phyloP scores from a whole-genome alignment of 1,284 basidiomycete species.

The Garcileccinum viscosum region DNA sequence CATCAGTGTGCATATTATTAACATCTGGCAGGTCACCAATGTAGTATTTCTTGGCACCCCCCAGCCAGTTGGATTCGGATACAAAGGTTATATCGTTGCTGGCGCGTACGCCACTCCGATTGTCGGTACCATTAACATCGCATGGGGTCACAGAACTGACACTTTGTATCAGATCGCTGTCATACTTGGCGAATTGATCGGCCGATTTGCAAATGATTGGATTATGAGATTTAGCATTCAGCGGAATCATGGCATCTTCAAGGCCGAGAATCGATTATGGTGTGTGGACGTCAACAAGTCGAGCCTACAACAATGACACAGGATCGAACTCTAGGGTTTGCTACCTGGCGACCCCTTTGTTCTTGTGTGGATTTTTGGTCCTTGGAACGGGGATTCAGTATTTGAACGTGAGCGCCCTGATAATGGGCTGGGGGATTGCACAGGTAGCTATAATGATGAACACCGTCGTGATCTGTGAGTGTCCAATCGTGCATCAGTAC shows the following conservation, averaged over 20 bases:
- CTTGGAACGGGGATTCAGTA: conserved; percentile 66
- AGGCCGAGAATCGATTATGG: conserved; percentile 75
- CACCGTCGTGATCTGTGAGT: conserved; percentile 67
- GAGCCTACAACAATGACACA: not conserved
- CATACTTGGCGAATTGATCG: conserved; percentile 69
- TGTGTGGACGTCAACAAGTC: conserved; percentile 31
- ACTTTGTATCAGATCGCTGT: conserved; percentile 54
- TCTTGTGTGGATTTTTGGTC: conserved; percentile 67
- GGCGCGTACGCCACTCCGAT: conserved; percentile 71
- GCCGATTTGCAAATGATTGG: conserved; percentile 72
- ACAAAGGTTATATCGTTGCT: conserved; percentile 58
- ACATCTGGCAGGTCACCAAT: conserved; percentile 60
- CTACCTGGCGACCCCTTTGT: conserved; percentile 67
- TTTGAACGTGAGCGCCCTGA: conserved; percentile 57
- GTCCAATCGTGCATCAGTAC: not conserved
- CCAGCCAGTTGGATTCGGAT: conserved; percentile 63
- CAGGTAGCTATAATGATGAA: conserved; percentile 67
- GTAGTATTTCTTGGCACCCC: conserved; percentile 72
- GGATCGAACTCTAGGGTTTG: conserved; percentile 53
- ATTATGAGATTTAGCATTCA: conserved; percentile 64
- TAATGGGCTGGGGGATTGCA: conserved; percentile 74
- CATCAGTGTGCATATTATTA: not conserved
- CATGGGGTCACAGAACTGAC: not conserved
- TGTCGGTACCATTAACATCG: conserved; percentile 41
- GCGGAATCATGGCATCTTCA: conserved; percentile 71